Evolutionary conservation across 345 rosid species (phyloP), one percentile per base, ranked within the genome.

Genomic region (Lepidium didymum): DNA sequence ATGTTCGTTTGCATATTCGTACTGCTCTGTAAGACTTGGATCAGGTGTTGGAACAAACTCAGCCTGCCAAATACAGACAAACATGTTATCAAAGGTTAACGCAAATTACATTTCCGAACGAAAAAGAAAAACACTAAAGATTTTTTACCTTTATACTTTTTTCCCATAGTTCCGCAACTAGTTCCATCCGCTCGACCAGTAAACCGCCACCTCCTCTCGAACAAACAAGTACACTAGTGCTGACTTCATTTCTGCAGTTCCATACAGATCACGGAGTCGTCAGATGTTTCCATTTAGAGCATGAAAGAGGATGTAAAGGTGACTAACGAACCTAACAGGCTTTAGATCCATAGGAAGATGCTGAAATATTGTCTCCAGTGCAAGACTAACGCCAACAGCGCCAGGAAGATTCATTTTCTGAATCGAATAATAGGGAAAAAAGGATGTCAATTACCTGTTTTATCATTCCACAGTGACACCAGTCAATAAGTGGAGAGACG

Each of bases 121-220:
- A 7, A 37, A 46, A 23, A 14, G 5, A 51, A 13, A 4, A 43
- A 15, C 35, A 33, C 52, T 66, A 56, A 35, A 43, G 52, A 27
- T 4, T 46, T 54, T 67, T 62, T n/a, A 93, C 98, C 97, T 86
- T 93, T 64, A 93, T 88, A 73, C 85, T 84, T 73, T 81, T 86
- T 61, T 84, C 82, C 98, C 98, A 93, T 19, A 93, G 80, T 74
- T 90, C 89, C 42, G 94, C 84, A 75, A 78, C 94, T 65, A 93
- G 88, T 67, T 84, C 90, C 97, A 93, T 93, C 54, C 98, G 96
- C 77, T 93, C 90, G 60, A 78, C 77, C 81, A 93, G 81, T 75
- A 93, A 81, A 66, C 98, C 97, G 6, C 98, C 98, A 3, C 98
- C 98, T 69, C 98, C 98, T 80, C 83, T 88, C 72, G 98, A 93